Conservation (phyloP, 805 yeast species). For the Candida nanaspora region DNA sequence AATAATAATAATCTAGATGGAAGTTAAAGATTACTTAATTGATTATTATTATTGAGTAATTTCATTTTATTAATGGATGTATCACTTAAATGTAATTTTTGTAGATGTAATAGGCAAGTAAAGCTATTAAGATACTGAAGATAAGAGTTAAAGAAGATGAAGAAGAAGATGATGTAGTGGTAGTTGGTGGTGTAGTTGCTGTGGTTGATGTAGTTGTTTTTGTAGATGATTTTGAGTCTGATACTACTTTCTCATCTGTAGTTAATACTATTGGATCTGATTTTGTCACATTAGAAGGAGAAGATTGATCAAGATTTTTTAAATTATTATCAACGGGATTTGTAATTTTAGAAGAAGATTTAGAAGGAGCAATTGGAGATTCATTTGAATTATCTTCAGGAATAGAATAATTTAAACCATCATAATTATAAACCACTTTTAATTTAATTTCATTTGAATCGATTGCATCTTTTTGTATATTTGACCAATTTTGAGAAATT, state of each 20-base stretch:
- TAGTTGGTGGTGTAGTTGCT: background rate
- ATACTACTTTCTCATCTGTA: too few relatives aligned
- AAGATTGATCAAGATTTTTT: background rate
- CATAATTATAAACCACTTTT: conserved; percentile 24
- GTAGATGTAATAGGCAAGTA: background rate
- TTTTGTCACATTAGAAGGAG: too few relatives aligned
- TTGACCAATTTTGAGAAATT: conserved; percentile 69
- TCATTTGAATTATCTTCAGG: background rate
- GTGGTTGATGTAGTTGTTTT: background rate
- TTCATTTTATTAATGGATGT: background rate
- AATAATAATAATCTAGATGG: background rate
- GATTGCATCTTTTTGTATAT: conserved; percentile 49
- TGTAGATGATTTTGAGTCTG: too few relatives aligned
- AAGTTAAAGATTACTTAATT: background rate
- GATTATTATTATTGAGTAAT: background rate
- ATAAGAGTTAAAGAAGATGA: background rate
- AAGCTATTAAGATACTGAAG: background rate
- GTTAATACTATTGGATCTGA: background rate
- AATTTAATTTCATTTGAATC: conserved; percentile 21
- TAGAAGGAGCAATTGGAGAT: background rate
- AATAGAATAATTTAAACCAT: conserved; percentile 3
- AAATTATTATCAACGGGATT: background rate
- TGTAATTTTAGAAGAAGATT: background rate
- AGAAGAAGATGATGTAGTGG: background rate
- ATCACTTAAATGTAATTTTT: background rate